Base-by-base conservation (phyloP, 2,329 filamentous ascomycete species). In the Pseudogymnoascus sp. region DNA sequence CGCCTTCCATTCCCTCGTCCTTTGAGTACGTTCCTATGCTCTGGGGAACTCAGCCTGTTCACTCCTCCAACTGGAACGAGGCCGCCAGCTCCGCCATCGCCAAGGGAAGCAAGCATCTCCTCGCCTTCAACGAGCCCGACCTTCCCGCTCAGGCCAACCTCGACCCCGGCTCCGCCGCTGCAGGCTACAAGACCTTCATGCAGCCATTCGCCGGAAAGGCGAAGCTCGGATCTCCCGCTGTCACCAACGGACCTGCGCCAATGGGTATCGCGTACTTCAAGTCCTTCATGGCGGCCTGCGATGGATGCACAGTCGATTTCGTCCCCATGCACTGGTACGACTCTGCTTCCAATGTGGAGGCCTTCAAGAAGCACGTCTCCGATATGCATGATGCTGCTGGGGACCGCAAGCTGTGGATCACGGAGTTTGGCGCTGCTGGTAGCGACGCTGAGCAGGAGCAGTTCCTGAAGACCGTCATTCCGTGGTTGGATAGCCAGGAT, bases 111-210 rank as follows among this genome's bases (percentile, higher is more conserved):
- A 80, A 77, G 64, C 77, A 79, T 67, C 72, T 89, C 61, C 79
- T 89, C 69, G 79, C 79, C 72, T 89, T 88, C 81, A 90, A 90
- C 79, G 87, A 90, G 78, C 84, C 84, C 50, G 87, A 90, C 72
- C 79, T 80, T 64, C 66, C 67, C 11, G 70, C 70, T n/a, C 86
- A 89, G 74, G 76, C 83, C 67, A 82, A 86, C 76, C 60, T 71
- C 28, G 50, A 32, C 1, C 35, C 63, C n/a, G 61, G 66, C 32
- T 68, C 67, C 3, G 78, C 77, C 8, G 77, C 74, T 1, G 60
- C 66, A 4, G 74, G 70, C 5, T 79, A 73, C 66, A 70, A 69
- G 60, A 64, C 66, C n/a, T 74, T 76, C 70, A 77, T 80, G 72
- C 67, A 77, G 64, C 77, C 75, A 1, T 78, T 75, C 65, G 71